Base-by-base conservation (phyloP, 208 protist genomes). In the Crithidia acanthocephali region DNA sequence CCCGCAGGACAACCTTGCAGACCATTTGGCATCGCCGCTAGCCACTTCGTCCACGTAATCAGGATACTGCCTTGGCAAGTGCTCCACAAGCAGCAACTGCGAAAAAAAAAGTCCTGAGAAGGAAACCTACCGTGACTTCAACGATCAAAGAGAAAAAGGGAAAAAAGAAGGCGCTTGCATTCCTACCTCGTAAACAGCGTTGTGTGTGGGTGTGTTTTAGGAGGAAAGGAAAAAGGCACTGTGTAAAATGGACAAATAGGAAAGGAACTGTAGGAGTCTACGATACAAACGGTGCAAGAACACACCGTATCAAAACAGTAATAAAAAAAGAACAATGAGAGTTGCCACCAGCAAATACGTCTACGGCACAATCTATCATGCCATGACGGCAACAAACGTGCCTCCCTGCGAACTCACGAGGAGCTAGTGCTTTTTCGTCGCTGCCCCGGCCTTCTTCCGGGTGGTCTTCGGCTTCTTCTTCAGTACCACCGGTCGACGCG, bases 391-490 rank as follows among this genome's bases (percentile, higher is more conserved):
- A 15, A 48, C 9, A n/a, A 22, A 15, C 6, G 44, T 6, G 6
- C 25, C 25, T 28, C 53, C 27, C 7, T 25, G 6, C 32, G 44
- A 5, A 42, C 27, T 37, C 16, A 27, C 8, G 2, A 37, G 16
- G 2, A 22, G 13, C 20, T 45, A 66, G 44, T 11, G 47, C 32
- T 58, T 68, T 50, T 57, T 57, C 25, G 30, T 28, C 6, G 27
- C 22, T 1, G 61, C 63, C 8, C 44, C 44, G 18, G 30, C 11
- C 35, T 33, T 59, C 63, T 70, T 76, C 10, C 9, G 22, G 1
- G 40, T 2, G 1, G 56, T 48, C 33, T 50, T 50, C 32, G 71
- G 35, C 35, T 69, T 58, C 62, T 69, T 64, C 23, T 60, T 25
- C n/a, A 70, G 32, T 15, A 30, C 22, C 9, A 70, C 55, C n/a